A percentile compares a stretch with the other conserved stretches of the same genome.
Conservation (phyloP, 345 rosid species). For the Lepidium africanum region DNA sequence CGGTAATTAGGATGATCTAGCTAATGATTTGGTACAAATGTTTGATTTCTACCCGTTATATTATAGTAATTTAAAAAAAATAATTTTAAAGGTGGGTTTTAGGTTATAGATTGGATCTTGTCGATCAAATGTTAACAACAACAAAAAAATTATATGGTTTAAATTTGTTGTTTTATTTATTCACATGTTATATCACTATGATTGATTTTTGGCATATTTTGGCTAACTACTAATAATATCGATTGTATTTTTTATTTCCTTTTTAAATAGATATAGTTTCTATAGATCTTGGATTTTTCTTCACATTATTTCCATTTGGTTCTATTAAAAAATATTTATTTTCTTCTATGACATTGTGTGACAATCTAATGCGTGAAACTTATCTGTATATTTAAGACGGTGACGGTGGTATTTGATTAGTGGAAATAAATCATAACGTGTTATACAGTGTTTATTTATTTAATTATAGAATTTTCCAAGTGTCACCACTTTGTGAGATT, state of each 20-base stretch:
- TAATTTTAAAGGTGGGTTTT: no score
- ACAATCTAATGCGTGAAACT: not conserved
- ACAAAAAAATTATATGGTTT: conserved; percentile 8
- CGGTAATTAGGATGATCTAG: no score
- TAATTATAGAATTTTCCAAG: not conserved
- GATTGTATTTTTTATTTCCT: conserved; percentile 3
- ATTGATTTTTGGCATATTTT: conserved; percentile 6
- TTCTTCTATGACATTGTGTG: not conserved
- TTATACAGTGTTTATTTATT: not conserved
- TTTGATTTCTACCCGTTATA: no score
- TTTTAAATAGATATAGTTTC: not conserved
- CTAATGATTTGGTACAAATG: no score
- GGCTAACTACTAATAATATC: conserved; percentile 7
- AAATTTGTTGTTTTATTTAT: not conserved
- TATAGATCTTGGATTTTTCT: conserved; percentile 25
- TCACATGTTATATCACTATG: not conserved
- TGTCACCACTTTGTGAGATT: not conserved
- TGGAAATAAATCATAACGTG: conserved; percentile 12
- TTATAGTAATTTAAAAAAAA: no score
- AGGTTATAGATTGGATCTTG: no score
- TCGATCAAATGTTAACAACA: no score
- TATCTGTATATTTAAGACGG: not conserved
- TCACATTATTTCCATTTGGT: conserved; percentile 24
- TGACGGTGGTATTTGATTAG: conserved; percentile 17
- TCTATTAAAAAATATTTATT: not conserved